A percentile compares a stretch with the other conserved stretches of the same genome.
These are phyloP conservation scores for Alopecurus myosuroides DNA, from an alignment of 176 grass and related monocot genomes.

Conservation along the genomic window DNA sequence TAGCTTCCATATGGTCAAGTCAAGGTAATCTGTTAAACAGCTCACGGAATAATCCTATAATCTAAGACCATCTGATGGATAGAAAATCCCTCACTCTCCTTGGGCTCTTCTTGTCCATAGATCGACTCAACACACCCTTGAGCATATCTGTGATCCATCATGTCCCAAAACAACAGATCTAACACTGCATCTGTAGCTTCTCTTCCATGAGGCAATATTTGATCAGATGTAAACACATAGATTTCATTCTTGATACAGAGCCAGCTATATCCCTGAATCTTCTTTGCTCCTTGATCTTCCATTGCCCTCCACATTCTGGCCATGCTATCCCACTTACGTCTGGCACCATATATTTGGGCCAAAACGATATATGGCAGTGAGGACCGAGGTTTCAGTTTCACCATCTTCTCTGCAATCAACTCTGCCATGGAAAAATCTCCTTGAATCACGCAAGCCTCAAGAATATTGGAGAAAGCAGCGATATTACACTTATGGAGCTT, in stretches of 20 bases:
- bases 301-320: slow-evolving; percentile 68
- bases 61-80: slow-evolving; percentile 8
- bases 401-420: slow-evolving; percentile 62
- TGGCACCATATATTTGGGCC: slow-evolving; percentile 51
- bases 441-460: slow-evolving; percentile 63
- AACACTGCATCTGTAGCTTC: slow-evolving; percentile 51
- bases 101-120: background rate
- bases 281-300: slow-evolving; percentile 56
- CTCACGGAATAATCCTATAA: background rate
- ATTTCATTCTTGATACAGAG: slow-evolving; percentile 65
- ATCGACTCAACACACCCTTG: background rate
- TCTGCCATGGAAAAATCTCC: slow-evolving; percentile 45
- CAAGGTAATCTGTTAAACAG: background rate
- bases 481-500: slow-evolving; percentile 27
- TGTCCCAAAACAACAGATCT: slow-evolving; percentile 56
- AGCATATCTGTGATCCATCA: slow-evolving; percentile 27
- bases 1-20: background rate
- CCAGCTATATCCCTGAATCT: slow-evolving; percentile 60
- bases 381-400: slow-evolving; percentile 31
- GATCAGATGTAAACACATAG: slow-evolving; percentile 46
- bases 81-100: slow-evolving; percentile 4
- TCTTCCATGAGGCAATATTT: slow-evolving; percentile 65
- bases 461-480: slow-evolving; percentile 54
- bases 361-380: slow-evolving; percentile 73
- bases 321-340: slow-evolving; percentile 82